Base-by-base conservation (phyloP, 805 yeast genomes). In the Candida sphagnicola region DNA sequence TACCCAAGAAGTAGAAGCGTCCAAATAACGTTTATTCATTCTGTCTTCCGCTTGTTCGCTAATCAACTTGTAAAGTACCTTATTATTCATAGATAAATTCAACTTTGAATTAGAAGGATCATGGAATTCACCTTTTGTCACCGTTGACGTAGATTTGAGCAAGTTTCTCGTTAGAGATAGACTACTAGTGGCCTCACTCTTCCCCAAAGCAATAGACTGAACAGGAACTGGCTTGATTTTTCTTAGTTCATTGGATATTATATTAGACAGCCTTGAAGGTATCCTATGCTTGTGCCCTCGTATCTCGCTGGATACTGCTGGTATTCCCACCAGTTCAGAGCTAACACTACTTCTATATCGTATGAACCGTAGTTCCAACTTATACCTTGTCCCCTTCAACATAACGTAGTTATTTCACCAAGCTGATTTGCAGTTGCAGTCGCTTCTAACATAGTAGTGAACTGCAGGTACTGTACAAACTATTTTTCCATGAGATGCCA, bases 71-170 rank as follows among this genome's bases (percentile, higher is more conserved):
- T 34, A 53, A 2, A 60, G 41, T 10, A 46, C 37, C 14, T 44
- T 41, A 37, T 59, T 59, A 21, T 42, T 45, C 13, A 47, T 32
- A 13, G 41, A 30, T 13, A 59, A 42, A 36, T 59, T 45, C 31
- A 59, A 47, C 11, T 40, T 37, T 11, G 40, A 25, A 40, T 59
- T 59, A 13, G 56, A 56, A 5, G 59, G 57, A 26, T 26, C 29
- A 13, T 26, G 29, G 15, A 26, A 26, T 26, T 32, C 34, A 12
- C 32, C 28, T 8, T 23, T 14, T 11, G 11, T 33, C 12, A 5
- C 37, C 8, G 31, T 5, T 8, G 29, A 26, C 14, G n/a, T 26
- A 5, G 29, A 8, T n/a, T 26, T 10, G 29, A 26, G 6, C 29
- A 26, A 26, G 29, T 26, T 26, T n/a, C 29, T 26, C 13, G 29